Evolutionary conservation across 2,329 filamentous ascomycete species (phyloP), one percentile per base, ranked within the genome.

Genomic region (Fusarium oxysporum): DNA sequence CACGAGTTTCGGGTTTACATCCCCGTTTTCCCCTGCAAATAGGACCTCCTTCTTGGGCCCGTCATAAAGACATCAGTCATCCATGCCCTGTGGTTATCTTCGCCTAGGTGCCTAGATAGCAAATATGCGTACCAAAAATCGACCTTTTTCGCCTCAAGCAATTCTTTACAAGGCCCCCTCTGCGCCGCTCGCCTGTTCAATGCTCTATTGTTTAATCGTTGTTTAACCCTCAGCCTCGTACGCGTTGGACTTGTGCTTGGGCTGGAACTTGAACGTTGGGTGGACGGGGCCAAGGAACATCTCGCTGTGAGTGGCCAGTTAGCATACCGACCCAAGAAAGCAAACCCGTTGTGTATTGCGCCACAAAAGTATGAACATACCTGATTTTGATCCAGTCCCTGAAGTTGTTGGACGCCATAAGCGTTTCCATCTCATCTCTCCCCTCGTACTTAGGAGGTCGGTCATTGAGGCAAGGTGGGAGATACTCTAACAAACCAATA

Each of bases 341-440:
- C 9, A 17, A 21, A 21, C 32, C 35, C 40, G 25, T 63, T 58
- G 65, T 48, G 37, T 9, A 43, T 33, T 43, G 17, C 16, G 19
- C 14, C 14, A 5, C 16, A 32, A 21, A 3, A 30, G 9, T 12
- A 17, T 64, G 60, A 65, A 86, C 90, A 81, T 89, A 96, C 95
- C 92, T 97, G 78, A 99, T 97, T 86, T 97, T 98, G 81, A 99
- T 95, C 96, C 96, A 99, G 82, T 99, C 96, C 84, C 92, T 93
- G 84, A 97, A 98, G 83, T 98, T 95, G 72, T 90, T 90, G 83
- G 95, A 98, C 19, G 92, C 92, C 83, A 99, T 87, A 73, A 99
- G 84, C n/a, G 94, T 97, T 88, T 99, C 96, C 79, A 99, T 83
- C 60, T 99, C 96, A 82, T 96, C 92, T 65, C 96, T 88, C 25